Base-by-base conservation (phyloP, 1,284 basidiomycete species). In the Irpex sp. region DNA sequence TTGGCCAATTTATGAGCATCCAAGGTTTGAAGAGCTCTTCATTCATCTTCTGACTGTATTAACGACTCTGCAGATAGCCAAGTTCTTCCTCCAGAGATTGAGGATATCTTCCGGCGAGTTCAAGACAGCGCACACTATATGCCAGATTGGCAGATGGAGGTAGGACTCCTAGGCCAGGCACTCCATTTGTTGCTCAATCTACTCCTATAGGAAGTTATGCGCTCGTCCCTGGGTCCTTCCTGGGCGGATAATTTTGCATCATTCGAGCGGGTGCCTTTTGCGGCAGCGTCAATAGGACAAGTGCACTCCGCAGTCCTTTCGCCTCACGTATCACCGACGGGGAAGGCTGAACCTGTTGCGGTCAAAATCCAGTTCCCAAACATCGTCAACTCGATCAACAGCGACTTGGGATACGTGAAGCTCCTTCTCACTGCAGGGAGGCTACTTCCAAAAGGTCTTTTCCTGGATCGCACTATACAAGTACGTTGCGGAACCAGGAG, bases 101-200 rank as follows among this genome's bases (percentile, higher is more conserved):
- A 98, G 73, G 84, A 87, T 63, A 91, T 99, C 38, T 88, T 99
- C 71, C 84, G 94, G 55, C 83, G 92, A 49, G 96, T 99, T 0
- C 97, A 99, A 75, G 93, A 97, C 70, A 89, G 91, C 69, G 97
- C 97, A 1, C 94, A 99, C 76, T 98, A 98, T 75, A 99, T 98
- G 96, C 97, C 97, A 0, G 90, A 96, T 67, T 96, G 92, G 91
- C 97, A 99, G 75, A 92, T 98, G 87, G 93, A 96, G 85, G 93
- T 93, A 36, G 17, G 26, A 26, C 26, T 26, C 26, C 26, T 26
- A 3, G 26, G 26, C 26, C 26, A 26, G 26, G 4, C 2, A 26
- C 26, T 26, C 26, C 4, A 26, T 26, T 26, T 26, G 26, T 44
- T 44, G 8, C 15, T 44, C 40, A 44, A 44, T 19, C 13, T 36